phyloP scores from a whole-genome alignment of 2,329 filamentous ascomycete species.

The Beauveria asiatica region DNA sequence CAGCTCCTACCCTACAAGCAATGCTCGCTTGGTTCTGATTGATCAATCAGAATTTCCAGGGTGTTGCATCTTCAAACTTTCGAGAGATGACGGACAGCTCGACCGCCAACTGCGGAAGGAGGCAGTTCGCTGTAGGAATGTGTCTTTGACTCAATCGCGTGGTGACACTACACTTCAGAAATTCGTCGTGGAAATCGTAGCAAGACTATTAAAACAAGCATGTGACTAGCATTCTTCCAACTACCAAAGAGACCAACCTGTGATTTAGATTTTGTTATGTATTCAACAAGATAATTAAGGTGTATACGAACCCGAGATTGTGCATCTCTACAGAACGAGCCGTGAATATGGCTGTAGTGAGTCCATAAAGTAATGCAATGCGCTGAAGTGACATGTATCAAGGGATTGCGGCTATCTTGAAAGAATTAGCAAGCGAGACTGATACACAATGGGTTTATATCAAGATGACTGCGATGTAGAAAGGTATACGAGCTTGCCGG shows the following conservation, averaged over 20 bases:
- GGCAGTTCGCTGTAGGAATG: background rate
- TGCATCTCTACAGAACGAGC: constrained; percentile 42
- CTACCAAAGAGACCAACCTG: background rate
- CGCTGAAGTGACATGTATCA: background rate
- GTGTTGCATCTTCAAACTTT: background rate
- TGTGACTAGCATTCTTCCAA: background rate
- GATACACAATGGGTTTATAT: constrained; percentile 44
- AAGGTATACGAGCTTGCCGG: constrained; percentile 54
- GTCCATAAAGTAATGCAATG: background rate
- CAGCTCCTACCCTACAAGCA: background rate
- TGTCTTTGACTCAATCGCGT: background rate
- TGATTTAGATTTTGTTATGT: constrained; percentile 26
- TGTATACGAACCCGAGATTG: constrained; percentile 52
- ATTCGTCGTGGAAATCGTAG: background rate
- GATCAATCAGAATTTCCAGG: background rate
- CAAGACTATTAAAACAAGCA: background rate
- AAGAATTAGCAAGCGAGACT: background rate
- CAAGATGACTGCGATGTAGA: constrained; percentile 56
- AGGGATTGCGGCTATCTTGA: background rate
- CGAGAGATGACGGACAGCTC: background rate
- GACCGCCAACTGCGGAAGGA: background rate
- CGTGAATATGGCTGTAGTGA: constrained; percentile 27
- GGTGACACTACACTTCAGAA: background rate
- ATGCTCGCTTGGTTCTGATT: constrained; percentile 15
- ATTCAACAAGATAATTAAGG: constrained; percentile 45